A percentile compares a stretch with the other conserved stretches of the same genome.
phyloP scores from a whole-genome alignment of 208 protist species.

The Acanthamoeba healyi region DNA sequence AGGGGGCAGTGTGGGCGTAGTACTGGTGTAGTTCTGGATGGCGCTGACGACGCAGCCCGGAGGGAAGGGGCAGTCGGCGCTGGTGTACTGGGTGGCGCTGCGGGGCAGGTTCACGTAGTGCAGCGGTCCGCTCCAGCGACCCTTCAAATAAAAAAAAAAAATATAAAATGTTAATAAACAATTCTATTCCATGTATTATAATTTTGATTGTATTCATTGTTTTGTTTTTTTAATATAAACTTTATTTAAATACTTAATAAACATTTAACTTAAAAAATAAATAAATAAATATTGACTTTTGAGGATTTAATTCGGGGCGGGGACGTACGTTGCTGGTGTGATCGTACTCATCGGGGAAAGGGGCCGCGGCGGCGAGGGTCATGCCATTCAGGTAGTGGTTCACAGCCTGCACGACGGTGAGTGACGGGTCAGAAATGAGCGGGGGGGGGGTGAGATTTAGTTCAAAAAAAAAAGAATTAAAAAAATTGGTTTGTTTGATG shows the following conservation, averaged over 20 bases:
- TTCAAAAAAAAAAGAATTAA: no score
- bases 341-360: constrained; percentile 75
- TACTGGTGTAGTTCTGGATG: constrained; percentile 78
- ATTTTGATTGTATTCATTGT: background rate
- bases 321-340: constrained; percentile 37
- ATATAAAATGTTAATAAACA: background rate
- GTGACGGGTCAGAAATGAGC: background rate
- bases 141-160: background rate
- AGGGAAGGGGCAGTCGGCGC: constrained; percentile 60
- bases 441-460: background rate
- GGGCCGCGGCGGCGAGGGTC: constrained; percentile 23
- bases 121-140: constrained; percentile 50
- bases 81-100: constrained; percentile 52
- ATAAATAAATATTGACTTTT: background rate
- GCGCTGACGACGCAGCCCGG: constrained; percentile 70
- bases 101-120: constrained; percentile 74
- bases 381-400: constrained; percentile 32
- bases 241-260: background rate
- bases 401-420: constrained; percentile 8
- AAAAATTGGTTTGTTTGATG: no score
- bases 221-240: no score
- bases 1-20: background rate
- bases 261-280: background rate
- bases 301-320: background rate
- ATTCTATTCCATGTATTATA: background rate